Evolutionary conservation across 139 green algal species (phyloP).

Genomic region (Coelastrella sp.): DNA sequence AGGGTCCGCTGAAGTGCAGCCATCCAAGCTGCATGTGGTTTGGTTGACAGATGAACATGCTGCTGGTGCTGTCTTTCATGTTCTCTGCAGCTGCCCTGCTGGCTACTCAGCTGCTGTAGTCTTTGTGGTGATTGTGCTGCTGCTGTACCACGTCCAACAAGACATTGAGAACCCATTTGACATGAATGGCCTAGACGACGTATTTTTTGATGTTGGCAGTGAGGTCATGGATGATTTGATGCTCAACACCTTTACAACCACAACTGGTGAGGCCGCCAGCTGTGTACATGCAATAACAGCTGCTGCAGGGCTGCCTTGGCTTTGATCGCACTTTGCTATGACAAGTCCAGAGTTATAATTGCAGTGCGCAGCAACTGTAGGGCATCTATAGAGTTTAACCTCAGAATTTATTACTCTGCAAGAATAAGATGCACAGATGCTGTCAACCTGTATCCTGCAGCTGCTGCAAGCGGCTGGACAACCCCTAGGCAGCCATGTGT

Average conservation of each 20-base stretch:
- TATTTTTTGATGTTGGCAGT: conserved; percentile 51
- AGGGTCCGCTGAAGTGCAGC: no score
- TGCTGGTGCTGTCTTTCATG: neutral
- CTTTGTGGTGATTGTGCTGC: conserved; percentile 62
- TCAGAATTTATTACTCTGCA: no score
- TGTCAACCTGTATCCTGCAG: neutral
- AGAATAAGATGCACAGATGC: no score
- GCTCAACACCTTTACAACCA: neutral
- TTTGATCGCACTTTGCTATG: no score
- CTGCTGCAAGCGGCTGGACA: conserved; percentile 15
- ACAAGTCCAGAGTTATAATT: no score
- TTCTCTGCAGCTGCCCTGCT: conserved; percentile 43
- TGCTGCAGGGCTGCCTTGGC: no score
- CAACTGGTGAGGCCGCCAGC: neutral
- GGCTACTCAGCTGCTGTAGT: conserved; percentile 51
- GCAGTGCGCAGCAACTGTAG: no score
- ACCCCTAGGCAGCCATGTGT: neutral
- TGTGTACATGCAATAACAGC: neutral
- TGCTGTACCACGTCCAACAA: conserved; percentile 57
- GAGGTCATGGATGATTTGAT: conserved; percentile 56
- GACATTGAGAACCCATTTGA: conserved; percentile 54
- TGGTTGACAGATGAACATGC: no score
- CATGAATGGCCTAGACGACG: conserved; percentile 50
- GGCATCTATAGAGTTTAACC: no score
- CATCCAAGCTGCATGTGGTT: no score